Evolutionary conservation across 2,329 filamentous ascomycete genomes (phyloP).

Genomic region (Lachnellula occidentalis): DNA sequence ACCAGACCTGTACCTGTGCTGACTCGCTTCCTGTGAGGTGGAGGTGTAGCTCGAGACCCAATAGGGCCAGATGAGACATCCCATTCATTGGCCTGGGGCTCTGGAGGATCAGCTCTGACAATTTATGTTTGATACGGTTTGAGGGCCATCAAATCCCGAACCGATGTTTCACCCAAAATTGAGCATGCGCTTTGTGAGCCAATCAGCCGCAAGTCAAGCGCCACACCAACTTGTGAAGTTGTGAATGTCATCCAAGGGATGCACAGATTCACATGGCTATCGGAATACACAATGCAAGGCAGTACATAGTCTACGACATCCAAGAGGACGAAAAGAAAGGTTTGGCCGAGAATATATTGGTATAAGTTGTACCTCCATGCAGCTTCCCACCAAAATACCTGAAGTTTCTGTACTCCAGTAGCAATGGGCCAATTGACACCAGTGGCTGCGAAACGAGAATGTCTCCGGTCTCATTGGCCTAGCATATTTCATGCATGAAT

Average conservation of each 20-base stretch:
- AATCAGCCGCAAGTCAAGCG: neutral
- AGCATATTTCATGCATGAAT: constrained; percentile 3
- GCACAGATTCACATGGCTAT: neutral
- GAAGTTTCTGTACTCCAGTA: neutral
- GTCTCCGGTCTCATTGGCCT: constrained; percentile 13
- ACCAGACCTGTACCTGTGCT: neutral
- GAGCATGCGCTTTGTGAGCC: neutral
- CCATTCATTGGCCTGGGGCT: neutral
- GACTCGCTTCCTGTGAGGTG: neutral
- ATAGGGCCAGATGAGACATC: neutral
- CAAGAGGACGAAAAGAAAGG: neutral
- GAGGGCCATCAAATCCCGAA: neutral
- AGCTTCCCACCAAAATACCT: neutral
- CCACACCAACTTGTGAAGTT: neutral
- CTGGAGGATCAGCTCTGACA: constrained; percentile 5
- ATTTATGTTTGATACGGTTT: constrained; percentile 11
- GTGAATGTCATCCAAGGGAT: neutral
- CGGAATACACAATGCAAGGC: neutral
- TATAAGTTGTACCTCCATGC: constrained; percentile 5
- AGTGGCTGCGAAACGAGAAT: constrained; percentile 8
- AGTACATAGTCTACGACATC: neutral
- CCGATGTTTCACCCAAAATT: neutral
- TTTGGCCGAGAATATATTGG: neutral
- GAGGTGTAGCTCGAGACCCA: neutral
- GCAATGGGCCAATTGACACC: neutral